These are phyloP conservation scores for Trichopus zeylanicus DNA, from an alignment of 116 monocot genomes.

Conservation along the genomic window DNA sequence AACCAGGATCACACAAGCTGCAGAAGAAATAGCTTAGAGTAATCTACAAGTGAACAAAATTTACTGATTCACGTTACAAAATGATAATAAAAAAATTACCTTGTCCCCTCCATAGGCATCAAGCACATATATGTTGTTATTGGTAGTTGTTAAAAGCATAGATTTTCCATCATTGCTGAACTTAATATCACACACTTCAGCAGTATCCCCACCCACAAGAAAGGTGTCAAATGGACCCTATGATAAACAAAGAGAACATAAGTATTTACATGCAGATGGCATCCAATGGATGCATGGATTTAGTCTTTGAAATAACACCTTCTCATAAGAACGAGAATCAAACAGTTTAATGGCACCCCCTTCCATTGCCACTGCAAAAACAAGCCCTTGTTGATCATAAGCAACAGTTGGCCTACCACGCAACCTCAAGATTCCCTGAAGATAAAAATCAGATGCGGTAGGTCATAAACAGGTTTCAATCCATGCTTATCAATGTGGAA, in stretches of 20 bases:
- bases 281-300: neutral
- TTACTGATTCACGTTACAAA: neutral
- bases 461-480: too few species aligned
- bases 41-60: too few species aligned
- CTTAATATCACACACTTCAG: constrained; percentile 98
- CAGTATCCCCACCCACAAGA: constrained; percentile 97
- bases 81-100: constrained; percentile 36
- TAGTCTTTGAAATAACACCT: constrained; percentile 30
- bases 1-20: too few species aligned
- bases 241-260: constrained; percentile 2
- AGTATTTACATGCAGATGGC: neutral
- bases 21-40: too few species aligned
- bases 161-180: constrained; percentile 99
- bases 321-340: constrained; percentile 98
- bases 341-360: constrained; percentile 97
- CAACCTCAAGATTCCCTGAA: constrained; percentile 77
- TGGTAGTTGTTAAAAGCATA: constrained; percentile 96
- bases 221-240: constrained; percentile 99
- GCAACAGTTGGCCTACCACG: constrained; percentile 96
- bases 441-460: too few species aligned
- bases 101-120: constrained; percentile 98
- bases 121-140: constrained; percentile 87
- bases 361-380: constrained; percentile 99
- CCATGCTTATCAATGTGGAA: neutral
- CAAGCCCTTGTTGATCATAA: constrained; percentile 99